phyloP scores from a whole-genome alignment of 257 asterid genomes.

The Solanum pennellii region DNA sequence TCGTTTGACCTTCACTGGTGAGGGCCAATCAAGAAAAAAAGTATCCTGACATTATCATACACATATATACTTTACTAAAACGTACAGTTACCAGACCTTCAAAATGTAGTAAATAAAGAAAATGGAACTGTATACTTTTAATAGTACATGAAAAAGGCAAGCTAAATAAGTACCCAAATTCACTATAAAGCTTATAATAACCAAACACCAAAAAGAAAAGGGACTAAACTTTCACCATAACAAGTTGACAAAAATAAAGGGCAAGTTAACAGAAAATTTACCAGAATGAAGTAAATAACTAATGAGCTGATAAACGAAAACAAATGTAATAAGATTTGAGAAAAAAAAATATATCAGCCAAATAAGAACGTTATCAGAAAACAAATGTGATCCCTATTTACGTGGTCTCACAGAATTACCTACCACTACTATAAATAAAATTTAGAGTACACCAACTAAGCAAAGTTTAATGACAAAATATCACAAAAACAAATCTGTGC shows the following conservation, averaged over 20 bases:
- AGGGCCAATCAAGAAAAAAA: not conserved
- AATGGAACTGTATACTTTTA: not conserved
- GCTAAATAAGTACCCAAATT: not conserved
- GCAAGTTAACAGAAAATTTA: not conserved
- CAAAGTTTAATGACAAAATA: not conserved
- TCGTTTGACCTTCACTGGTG: not conserved
- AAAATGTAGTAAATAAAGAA: not conserved
- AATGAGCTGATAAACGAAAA: not conserved
- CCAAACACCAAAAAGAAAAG: not conserved
- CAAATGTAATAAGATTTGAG: not conserved
- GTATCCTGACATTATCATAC: not conserved
- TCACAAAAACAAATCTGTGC: not conserved
- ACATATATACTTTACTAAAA: not conserved
- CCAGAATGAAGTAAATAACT: not conserved
- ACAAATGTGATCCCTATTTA: not conserved
- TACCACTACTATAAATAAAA: not conserved
- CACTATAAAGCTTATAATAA: not conserved
- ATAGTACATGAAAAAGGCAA: not conserved
- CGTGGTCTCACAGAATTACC: not conserved
- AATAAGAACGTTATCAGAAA: not conserved
- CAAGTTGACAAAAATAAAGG: not conserved
- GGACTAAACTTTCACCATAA: not conserved
- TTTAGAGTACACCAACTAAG: not conserved
- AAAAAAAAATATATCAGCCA: not conserved
- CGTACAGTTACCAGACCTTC: not conserved